Conservation (phyloP, 345 rosid species). For the Eucalyptus urophylla region DNA sequence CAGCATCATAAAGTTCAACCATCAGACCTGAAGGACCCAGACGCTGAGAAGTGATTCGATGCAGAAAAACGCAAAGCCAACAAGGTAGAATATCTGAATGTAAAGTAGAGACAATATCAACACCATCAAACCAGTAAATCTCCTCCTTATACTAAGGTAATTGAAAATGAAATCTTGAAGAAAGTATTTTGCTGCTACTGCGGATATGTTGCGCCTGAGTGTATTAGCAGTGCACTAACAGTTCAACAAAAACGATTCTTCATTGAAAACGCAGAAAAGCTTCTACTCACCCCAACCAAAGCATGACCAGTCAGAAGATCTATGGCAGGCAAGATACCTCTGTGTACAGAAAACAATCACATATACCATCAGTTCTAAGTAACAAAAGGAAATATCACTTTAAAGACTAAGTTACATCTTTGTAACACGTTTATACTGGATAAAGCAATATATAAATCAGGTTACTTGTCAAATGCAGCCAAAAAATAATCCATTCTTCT, state of each 20-base stretch:
- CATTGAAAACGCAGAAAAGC: neutral
- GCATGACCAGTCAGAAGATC: slow-evolving; percentile 37
- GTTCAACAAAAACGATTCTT: neutral
- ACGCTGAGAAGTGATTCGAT: slow-evolving; percentile 79
- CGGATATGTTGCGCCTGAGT: neutral
- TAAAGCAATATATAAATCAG: neutral
- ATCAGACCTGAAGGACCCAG: slow-evolving; percentile 93
- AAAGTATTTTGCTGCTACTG: neutral
- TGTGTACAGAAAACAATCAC: slow-evolving; percentile 34
- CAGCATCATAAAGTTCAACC: neutral
- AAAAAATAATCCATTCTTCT: neutral
- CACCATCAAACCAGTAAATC: neutral
- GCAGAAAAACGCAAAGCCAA: slow-evolving; percentile 73
- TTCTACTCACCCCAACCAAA: slow-evolving; percentile 64
- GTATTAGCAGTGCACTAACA: neutral
- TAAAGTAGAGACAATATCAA: neutral
- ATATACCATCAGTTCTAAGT: slow-evolving; percentile 7
- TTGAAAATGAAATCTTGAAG: neutral
- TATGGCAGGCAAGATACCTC: slow-evolving; percentile 91
- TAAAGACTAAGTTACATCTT: neutral
- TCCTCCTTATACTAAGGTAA: neutral
- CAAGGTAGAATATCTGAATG: slow-evolving; percentile 74
- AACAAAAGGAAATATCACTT: neutral
- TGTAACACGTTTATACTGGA: too few relatives aligned
- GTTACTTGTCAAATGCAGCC: neutral